phyloP scores from a whole-genome alignment of 768 basidiomycete species.

The Pulveroboletus sp. region DNA sequence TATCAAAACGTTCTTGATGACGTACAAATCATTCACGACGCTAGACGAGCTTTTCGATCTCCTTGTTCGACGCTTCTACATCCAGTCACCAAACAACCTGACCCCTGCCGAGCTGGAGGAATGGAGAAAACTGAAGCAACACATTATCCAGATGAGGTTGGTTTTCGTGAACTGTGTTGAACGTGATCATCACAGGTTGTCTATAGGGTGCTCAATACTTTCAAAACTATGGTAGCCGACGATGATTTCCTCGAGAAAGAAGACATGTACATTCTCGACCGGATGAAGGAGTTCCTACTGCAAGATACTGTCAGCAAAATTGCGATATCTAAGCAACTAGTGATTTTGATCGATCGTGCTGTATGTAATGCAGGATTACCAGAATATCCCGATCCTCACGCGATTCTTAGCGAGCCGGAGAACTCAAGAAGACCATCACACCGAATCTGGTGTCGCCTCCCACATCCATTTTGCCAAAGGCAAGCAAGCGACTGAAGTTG shows the following conservation, averaged over 20 bases:
- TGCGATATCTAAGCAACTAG: slow-evolving; percentile 72
- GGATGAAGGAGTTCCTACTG: slow-evolving; percentile 77
- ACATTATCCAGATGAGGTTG: slow-evolving; percentile 83
- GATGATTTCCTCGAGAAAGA: slow-evolving; percentile 84
- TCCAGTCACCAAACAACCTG: slow-evolving; percentile 70
- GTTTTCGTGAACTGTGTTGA: slow-evolving; percentile 21
- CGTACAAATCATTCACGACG: slow-evolving; percentile 91
- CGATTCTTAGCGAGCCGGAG: slow-evolving; percentile 47
- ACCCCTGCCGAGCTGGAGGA: slow-evolving; percentile 59
- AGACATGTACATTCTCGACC: slow-evolving; percentile 76
- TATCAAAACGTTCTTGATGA: slow-evolving; percentile 90
- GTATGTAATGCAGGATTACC: slow-evolving; percentile 45
- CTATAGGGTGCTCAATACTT: slow-evolving; percentile 75
- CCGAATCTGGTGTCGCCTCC: slow-evolving; percentile 64
- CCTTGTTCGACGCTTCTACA: slow-evolving; percentile 76
- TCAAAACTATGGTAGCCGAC: slow-evolving; percentile 86
- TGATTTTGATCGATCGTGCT: slow-evolving; percentile 72
- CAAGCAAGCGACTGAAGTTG: slow-evolving; percentile 71
- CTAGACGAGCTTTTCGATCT: slow-evolving; percentile 80
- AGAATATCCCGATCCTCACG: slow-evolving; percentile 12
- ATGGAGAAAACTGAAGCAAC: slow-evolving; percentile 86
- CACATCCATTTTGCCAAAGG: slow-evolving; percentile 70
- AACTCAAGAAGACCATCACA: slow-evolving; percentile 53
- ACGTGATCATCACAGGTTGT: slow-evolving; percentile 2
- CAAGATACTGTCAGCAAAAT: slow-evolving; percentile 61